Evolutionary conservation across 805 yeast genomes (phyloP).

Genomic region (Candida succiphila): DNA sequence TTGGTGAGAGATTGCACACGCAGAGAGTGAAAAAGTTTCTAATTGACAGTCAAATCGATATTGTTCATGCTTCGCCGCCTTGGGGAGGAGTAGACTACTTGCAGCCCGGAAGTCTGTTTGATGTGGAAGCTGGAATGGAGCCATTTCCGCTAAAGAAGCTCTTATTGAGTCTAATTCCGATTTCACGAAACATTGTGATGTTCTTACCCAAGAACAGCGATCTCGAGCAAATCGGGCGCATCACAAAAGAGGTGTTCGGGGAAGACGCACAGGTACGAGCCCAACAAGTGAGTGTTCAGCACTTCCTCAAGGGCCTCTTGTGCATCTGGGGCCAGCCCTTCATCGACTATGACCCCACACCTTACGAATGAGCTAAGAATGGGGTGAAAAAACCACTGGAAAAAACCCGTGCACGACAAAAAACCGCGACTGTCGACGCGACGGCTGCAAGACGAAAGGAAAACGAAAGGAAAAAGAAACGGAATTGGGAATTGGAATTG

Average conservation of each 20-base stretch:
- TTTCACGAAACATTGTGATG: conserved; percentile 40
- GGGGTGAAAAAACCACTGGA: not conserved
- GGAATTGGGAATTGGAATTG: too few species aligned
- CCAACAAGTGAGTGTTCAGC: conserved; percentile 29
- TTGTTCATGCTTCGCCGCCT: conserved; percentile 72
- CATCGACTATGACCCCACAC: conserved; percentile 8
- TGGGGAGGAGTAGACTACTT: conserved; percentile 77
- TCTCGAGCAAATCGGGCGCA: conserved; percentile 36
- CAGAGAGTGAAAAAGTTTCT: conserved; percentile 4
- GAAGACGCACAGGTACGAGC: conserved; percentile 32
- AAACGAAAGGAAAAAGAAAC: too few species aligned
- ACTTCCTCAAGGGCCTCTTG: conserved; percentile 41
- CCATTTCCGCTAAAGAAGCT: conserved; percentile 42
- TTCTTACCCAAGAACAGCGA: conserved; percentile 58
- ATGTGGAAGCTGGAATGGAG: conserved; percentile 29
- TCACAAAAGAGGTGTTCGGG: conserved; percentile 39
- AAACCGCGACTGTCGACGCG: too few species aligned
- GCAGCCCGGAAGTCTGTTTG: conserved; percentile 28
- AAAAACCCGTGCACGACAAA: too few species aligned
- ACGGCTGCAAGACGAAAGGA: too few species aligned
- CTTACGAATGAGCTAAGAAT: not conserved
- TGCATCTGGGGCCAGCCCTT: conserved; percentile 52
- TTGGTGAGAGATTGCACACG: conserved; percentile 5
- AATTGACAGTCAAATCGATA: conserved; percentile 26
- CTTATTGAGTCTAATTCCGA: conserved; percentile 28